phyloP scores from a whole-genome alignment of 805 yeast species.

The Lipomyces sp. region DNA sequence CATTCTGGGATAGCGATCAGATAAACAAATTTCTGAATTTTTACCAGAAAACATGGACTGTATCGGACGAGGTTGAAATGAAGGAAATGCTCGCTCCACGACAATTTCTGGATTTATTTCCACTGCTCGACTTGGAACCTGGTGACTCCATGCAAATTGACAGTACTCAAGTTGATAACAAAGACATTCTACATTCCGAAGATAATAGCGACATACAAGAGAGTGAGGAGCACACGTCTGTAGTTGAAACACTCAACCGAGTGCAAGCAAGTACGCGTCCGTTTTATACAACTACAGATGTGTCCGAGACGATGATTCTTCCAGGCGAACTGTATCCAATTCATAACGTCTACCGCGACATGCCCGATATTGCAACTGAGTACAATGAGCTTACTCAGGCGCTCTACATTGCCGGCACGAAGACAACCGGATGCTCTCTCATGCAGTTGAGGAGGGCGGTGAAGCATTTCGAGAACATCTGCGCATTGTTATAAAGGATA shows the following conservation, averaged over 20 bases:
- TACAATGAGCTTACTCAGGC: conserved; percentile 15
- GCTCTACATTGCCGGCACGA: conserved; percentile 23
- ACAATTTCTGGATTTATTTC: conserved; percentile 30
- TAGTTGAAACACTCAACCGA: background rate
- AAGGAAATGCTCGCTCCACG: conserved; percentile 19
- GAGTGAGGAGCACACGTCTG: background rate
- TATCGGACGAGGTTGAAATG: conserved; percentile 23
- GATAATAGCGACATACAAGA: background rate
- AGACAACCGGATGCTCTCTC: conserved; percentile 25
- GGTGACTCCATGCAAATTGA: background rate
- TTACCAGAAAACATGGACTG: conserved; percentile 27
- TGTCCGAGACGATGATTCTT: background rate
- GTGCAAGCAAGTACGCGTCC: background rate
- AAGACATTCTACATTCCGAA: conserved; percentile 4
- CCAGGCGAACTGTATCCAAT: conserved; percentile 22
- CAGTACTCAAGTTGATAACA: conserved; percentile 1
- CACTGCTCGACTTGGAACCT: conserved; percentile 2
- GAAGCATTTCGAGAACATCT: conserved; percentile 1
- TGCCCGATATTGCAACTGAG: conserved; percentile 20
- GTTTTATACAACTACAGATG: background rate
- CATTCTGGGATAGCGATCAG: conserved; percentile 24
- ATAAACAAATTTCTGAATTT: conserved; percentile 25
- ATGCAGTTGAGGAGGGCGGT: conserved; percentile 18
- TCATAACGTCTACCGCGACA: conserved; percentile 11
- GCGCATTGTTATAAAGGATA: conserved; percentile 11